phyloP scores from a whole-genome alignment of 192 early-diverging fungal genomes.

The Coemansia sp. region DNA sequence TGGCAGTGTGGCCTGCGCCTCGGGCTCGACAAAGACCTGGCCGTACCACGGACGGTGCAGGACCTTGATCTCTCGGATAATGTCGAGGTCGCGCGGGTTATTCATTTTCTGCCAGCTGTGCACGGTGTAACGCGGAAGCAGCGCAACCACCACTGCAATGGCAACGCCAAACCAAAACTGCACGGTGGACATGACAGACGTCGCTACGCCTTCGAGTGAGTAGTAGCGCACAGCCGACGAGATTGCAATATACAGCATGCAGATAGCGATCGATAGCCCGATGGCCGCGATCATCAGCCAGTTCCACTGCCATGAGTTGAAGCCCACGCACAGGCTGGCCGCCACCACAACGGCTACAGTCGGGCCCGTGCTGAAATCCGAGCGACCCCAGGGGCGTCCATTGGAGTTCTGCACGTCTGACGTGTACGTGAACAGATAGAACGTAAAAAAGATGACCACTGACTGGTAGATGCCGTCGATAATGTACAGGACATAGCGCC shows the following conservation, averaged over 20 bases:
- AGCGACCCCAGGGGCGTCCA: conserved; percentile 59
- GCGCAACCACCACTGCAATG: conserved; percentile 65
- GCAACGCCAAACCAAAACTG: conserved; percentile 76
- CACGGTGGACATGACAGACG: conserved; percentile 61
- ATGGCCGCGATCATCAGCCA: conserved; percentile 70
- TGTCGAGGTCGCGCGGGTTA: conserved; percentile 66
- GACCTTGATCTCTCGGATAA: conserved; percentile 60
- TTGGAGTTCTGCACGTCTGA: conserved; percentile 52
- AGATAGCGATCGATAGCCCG: conserved; percentile 63
- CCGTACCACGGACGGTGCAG: conserved; percentile 55
- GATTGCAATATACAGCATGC: conserved; percentile 65
- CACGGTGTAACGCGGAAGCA: conserved; percentile 69
- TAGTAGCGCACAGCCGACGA: conserved; percentile 62
- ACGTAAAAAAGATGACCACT: conserved; percentile 79
- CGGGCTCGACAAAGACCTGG: conserved; percentile 53
- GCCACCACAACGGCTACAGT: conserved; percentile 76
- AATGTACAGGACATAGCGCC: conserved; percentile 84
- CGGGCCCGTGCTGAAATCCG: conserved; percentile 77
- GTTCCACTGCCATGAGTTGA: conserved; percentile 86
- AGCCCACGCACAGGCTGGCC: conserved; percentile 76
- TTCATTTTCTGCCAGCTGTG: conserved; percentile 68
- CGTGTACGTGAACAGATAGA: conserved; percentile 61
- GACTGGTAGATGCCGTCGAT: conserved; percentile 93
- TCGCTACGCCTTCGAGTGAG: conserved; percentile 69
- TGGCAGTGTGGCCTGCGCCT: conserved; percentile 22